A percentile compares a stretch with the other conserved stretches of the same genome.
Evolutionary conservation across 2,329 filamentous ascomycete genomes (phyloP).

Genomic region (Paraphoma chrysanthemicola): DNA sequence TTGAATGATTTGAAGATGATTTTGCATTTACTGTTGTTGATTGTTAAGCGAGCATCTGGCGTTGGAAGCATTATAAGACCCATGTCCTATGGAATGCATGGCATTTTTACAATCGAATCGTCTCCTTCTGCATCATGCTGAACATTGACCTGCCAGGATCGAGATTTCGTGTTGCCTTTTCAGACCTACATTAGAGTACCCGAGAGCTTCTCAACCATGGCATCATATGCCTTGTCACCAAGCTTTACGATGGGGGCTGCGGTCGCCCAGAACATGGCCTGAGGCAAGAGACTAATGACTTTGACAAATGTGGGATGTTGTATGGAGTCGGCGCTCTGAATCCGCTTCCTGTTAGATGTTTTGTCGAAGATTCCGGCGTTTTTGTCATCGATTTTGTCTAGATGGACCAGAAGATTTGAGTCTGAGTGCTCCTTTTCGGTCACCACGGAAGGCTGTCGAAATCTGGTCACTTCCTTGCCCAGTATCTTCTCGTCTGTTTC

Average conservation of each 20-base stretch:
- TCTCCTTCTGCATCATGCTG: too few relatives aligned
- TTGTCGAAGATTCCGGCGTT: constrained; percentile 1
- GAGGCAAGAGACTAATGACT: constrained; percentile 33
- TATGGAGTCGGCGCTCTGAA: constrained; percentile 9
- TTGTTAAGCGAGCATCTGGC: constrained; percentile 6
- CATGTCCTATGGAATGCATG: background rate
- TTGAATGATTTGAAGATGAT: constrained; percentile 6
- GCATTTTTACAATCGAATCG: too few relatives aligned
- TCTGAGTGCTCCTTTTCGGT: background rate
- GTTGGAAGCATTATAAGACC: background rate
- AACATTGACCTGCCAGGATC: too few relatives aligned
- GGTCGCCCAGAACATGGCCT: constrained; percentile 31
- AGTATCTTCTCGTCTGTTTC: background rate
- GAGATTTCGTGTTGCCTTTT: background rate
- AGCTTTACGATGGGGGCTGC: constrained; percentile 10
- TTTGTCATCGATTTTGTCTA: constrained; percentile 1
- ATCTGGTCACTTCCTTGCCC: background rate
- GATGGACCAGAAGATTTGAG: background rate
- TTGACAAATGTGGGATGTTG: constrained; percentile 32
- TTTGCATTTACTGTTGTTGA: background rate
- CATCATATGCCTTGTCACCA: constrained; percentile 12
- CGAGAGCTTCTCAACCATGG: constrained; percentile 11
- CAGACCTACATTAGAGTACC: background rate
- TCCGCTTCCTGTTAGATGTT: background rate
- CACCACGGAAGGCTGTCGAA: too few relatives aligned